Conservation (phyloP, 2,329 filamentous ascomycete species). For the Colletotrichum simmondsii region DNA sequence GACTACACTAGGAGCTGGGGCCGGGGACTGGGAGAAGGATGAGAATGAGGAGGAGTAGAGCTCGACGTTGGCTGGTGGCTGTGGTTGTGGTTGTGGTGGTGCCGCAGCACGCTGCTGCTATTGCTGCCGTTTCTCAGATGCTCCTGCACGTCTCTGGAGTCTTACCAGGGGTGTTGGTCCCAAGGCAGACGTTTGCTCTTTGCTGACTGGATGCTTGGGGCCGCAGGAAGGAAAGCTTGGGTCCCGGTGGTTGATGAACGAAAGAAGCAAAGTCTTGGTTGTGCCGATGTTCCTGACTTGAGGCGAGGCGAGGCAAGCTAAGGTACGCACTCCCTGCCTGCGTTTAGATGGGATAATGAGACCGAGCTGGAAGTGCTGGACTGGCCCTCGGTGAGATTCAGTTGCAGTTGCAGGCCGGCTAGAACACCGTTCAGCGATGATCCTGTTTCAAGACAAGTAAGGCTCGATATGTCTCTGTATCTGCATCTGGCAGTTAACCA, state of each 20-base stretch:
- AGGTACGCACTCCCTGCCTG: not conserved
- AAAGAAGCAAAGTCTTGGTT: not conserved
- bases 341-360: not conserved
- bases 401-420: not conserved
- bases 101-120: not conserved
- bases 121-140: not conserved
- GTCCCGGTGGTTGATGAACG: not conserved
- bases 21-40: not conserved
- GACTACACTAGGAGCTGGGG: not conserved
- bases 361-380: not conserved
- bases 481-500: not conserved
- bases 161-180: conserved; percentile 23
- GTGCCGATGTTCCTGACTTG: conserved; percentile 21
- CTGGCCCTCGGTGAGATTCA: not conserved
- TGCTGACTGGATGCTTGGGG: conserved; percentile 4
- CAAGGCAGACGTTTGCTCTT: conserved; percentile 1
- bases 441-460: conserved; percentile 4
- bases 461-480: not conserved
- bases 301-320: not conserved
- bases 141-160: conserved; percentile 11
- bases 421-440: conserved; percentile 19
- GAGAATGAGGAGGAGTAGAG: not conserved
- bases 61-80: not conserved
- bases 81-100: not conserved
- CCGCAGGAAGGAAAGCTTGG: conserved; percentile 27